Evolutionary conservation across 2,329 filamentous ascomycete genomes (phyloP).

Genomic region (Fusarium mexicanum): DNA sequence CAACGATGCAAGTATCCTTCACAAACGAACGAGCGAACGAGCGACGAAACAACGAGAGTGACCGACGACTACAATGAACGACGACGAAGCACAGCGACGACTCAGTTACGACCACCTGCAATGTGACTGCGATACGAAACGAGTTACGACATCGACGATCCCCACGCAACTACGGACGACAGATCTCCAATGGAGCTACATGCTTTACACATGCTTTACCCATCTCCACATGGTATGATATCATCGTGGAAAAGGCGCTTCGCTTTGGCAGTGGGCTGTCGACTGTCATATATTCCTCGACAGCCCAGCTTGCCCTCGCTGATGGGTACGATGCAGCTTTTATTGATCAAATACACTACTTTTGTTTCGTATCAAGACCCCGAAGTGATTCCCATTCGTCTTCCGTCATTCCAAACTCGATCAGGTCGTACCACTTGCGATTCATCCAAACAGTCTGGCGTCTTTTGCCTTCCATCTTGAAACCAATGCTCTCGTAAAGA

Average conservation of each 20-base stretch:
- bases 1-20: background rate
- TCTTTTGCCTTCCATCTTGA: constrained; percentile 1
- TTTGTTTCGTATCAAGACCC: background rate
- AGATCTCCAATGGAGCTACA: background rate
- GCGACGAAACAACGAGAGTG: background rate
- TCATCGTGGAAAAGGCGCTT: background rate
- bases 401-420: constrained; percentile 52
- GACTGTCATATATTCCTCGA: background rate
- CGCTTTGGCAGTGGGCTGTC: background rate
- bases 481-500: constrained; percentile 7
- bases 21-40: background rate
- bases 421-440: constrained; percentile 51
- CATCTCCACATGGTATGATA: background rate
- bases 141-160: background rate
- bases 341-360: background rate
- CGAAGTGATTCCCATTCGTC: constrained; percentile 49
- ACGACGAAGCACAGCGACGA: background rate
- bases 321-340: background rate
- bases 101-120: background rate
- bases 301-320: background rate
- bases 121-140: background rate
- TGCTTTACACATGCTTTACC: background rate
- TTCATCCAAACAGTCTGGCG: constrained; percentile 54
- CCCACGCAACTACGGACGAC: background rate
- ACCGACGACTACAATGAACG: background rate